phyloP scores from a whole-genome alignment of 1,284 basidiomycete species.

The Sutorius eximius region DNA sequence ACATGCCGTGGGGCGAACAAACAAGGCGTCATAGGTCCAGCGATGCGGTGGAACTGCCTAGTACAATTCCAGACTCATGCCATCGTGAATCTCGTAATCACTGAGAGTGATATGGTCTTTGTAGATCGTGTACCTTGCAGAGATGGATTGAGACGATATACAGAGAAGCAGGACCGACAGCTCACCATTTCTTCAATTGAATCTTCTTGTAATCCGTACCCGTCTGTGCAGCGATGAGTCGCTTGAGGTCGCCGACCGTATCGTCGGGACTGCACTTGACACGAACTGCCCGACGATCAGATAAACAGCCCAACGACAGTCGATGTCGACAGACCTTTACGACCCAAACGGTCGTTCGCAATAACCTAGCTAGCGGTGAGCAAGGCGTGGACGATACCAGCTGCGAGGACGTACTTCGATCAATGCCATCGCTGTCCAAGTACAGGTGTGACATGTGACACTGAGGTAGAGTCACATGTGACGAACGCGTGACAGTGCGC shows the following conservation, averaged over 20 bases:
- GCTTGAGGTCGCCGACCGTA: slow-evolving; percentile 96
- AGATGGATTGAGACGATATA: background rate
- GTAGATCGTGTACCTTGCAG: slow-evolving; percentile 81
- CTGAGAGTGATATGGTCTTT: slow-evolving; percentile 93
- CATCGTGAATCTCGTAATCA: slow-evolving; percentile 95
- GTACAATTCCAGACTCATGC: slow-evolving; percentile 94
- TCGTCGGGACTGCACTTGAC: slow-evolving; percentile 94
- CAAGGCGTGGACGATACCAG: background rate
- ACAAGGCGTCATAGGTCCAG: background rate
- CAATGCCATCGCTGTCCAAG: slow-evolving; percentile 45
- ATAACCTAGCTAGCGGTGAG: slow-evolving; percentile 64
- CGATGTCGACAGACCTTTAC: slow-evolving; percentile 69
- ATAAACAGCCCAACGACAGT: background rate
- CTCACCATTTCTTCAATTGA: slow-evolving; percentile 93
- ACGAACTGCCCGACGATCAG: slow-evolving; percentile 56
- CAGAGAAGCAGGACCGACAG: slow-evolving; percentile 1
- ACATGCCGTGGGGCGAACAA: slow-evolving; percentile 5
- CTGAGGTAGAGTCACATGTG: slow-evolving; percentile 9
- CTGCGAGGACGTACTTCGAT: slow-evolving; percentile 49
- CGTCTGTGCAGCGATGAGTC: slow-evolving; percentile 94
- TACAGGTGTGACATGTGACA: slow-evolving; percentile 20
- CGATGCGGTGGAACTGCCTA: slow-evolving; percentile 34
- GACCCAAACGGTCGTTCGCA: slow-evolving; percentile 94
- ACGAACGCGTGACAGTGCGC: slow-evolving; percentile 27
- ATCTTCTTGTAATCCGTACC: slow-evolving; percentile 89